phyloP scores from a whole-genome alignment of 2,329 filamentous ascomycete genomes.

The Hypoxylon sp. region DNA sequence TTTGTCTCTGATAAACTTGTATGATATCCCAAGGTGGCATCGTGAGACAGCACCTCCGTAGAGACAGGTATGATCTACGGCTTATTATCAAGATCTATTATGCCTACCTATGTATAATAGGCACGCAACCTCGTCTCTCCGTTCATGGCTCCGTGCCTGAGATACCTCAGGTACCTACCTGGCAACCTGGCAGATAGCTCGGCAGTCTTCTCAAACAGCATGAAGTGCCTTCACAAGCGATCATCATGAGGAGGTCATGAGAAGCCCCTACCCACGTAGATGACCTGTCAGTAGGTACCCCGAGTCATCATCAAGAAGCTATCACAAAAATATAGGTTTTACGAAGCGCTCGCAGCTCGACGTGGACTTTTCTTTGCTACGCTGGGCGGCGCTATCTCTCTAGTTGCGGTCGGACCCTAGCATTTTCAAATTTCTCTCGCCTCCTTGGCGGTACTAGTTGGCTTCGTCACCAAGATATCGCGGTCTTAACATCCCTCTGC shows the following conservation, averaged over 20 bases:
- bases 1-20: not conserved
- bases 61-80: constrained; percentile 26
- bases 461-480: constrained; percentile 15
- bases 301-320: not conserved
- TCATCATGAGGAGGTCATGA: not conserved
- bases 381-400: not conserved
- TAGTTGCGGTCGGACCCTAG: not conserved
- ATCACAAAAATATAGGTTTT: not conserved
- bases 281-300: not conserved
- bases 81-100: not conserved
- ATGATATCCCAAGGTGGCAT: not conserved
- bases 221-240: no score
- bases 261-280: not conserved
- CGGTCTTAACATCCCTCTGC: constrained; percentile 12
- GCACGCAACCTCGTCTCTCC: not conserved
- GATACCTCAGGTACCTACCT: not conserved
- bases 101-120: no score
- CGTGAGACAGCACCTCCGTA: not conserved
- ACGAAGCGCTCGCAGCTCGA: not conserved
- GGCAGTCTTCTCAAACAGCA: no score
- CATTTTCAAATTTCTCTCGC: constrained; percentile 1
- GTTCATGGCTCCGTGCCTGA: no score
- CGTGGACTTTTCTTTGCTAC: not conserved
- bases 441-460: constrained; percentile 23
- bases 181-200: no score